phyloP scores from a whole-genome alignment of 768 basidiomycete species.

The Suillus decipiens region DNA sequence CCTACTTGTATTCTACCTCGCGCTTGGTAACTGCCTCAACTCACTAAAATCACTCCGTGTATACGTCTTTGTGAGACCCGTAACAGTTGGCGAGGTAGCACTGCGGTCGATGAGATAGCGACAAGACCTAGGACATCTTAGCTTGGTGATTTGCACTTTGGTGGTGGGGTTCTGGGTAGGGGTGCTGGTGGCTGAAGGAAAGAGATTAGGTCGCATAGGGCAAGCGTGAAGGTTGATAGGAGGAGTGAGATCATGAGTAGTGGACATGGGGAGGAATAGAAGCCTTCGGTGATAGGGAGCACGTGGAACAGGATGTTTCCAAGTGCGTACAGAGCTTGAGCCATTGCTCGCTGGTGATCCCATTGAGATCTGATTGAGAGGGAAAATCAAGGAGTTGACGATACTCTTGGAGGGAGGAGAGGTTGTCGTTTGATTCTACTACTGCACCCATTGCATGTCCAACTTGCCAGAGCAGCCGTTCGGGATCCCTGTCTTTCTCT shows the following conservation, averaged over 20 bases:
- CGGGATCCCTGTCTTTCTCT: conserved; percentile 26
- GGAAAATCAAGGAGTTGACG: conserved; percentile 53
- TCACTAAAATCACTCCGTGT: conserved; percentile 80
- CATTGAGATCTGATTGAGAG: conserved; percentile 48
- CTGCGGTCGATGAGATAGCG: conserved; percentile 64
- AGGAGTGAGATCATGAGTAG: conserved; percentile 31
- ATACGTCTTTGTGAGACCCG: conserved; percentile 83
- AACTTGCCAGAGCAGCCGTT: conserved; percentile 36
- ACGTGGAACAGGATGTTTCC: background rate
- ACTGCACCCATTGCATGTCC: conserved; percentile 38
- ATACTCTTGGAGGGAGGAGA: conserved; percentile 38
- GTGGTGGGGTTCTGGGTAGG: conserved; percentile 52
- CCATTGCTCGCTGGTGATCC: conserved; percentile 50
- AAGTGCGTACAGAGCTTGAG: conserved; percentile 39
- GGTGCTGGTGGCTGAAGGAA: conserved; percentile 44
- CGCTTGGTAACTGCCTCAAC: conserved; percentile 63
- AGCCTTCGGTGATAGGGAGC: conserved; percentile 4
- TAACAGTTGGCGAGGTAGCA: conserved; percentile 69
- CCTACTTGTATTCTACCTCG: conserved; percentile 82
- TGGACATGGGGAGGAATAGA: conserved; percentile 23
- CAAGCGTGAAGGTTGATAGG: conserved; percentile 43
- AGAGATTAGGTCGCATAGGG: conserved; percentile 48
- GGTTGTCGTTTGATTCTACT: conserved; percentile 25
- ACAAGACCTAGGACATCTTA: conserved; percentile 63
- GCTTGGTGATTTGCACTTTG: conserved; percentile 44